Evolutionary conservation across 208 protist species (phyloP).

Genomic region (Trichomonas vaginalis): DNA sequence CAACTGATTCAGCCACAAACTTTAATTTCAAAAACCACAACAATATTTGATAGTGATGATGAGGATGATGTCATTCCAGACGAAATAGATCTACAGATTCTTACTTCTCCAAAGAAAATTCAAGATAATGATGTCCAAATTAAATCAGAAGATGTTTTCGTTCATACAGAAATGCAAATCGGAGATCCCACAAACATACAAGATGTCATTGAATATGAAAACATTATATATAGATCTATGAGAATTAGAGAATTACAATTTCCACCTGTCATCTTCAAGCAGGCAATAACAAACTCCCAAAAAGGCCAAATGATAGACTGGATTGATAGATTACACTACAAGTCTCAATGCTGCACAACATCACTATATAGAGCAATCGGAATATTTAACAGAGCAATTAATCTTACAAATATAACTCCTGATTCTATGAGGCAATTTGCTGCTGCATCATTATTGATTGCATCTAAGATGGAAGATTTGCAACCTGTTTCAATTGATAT

Average conservation of each 20-base stretch:
- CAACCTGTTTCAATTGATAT: neutral
- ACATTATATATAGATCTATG: neutral
- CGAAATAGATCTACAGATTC: no score
- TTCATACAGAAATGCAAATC: neutral
- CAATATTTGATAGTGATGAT: no score
- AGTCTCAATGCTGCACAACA: neutral
- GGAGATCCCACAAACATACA: neutral
- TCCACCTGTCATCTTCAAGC: neutral
- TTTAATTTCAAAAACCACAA: no score
- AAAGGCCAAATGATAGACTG: neutral
- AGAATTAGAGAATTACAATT: neutral
- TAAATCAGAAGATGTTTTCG: neutral
- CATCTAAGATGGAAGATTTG: neutral
- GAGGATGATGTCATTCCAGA: no score
- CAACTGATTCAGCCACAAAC: no score
- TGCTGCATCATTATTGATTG: neutral
- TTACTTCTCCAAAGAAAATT: no score
- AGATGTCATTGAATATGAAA: neutral
- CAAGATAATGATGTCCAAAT: no score
- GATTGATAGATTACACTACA: neutral
- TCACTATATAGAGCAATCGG: neutral
- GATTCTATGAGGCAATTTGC: neutral
- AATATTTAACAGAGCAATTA: neutral
- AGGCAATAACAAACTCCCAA: neutral
- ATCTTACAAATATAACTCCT: neutral